These are phyloP conservation scores for Schizopora paradoxa DNA, from an alignment of 1,284 basidiomycete species.

Conservation along the genomic window DNA sequence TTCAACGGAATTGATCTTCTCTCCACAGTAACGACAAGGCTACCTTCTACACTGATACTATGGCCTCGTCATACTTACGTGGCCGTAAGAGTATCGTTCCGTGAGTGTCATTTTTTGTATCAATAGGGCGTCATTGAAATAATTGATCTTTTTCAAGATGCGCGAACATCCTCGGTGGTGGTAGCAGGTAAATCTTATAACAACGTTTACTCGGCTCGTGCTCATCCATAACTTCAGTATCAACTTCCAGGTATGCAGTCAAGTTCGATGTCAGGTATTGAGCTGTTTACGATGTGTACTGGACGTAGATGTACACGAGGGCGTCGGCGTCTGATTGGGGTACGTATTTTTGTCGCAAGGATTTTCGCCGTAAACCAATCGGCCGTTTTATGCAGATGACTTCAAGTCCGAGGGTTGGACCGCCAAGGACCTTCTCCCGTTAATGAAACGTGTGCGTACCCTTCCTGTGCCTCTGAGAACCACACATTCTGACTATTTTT, in stretches of 20 bases:
- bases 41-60: conserved; percentile 62
- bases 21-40: conserved; percentile 60
- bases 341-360: conserved; percentile 25
- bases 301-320: conserved; percentile 56
- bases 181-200: conserved; percentile 39
- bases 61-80: conserved; percentile 51
- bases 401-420: conserved; percentile 70
- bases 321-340: conserved; percentile 69
- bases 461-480: background rate
- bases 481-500: background rate
- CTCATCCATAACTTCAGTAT: conserved; percentile 38
- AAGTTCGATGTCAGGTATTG: no score
- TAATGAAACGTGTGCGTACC: conserved; percentile 66
- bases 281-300: background rate
- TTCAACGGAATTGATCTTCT: conserved; percentile 7
- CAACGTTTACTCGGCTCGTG: background rate
- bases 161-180: conserved; percentile 61
- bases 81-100: conserved; percentile 64
- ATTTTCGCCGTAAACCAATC: background rate
- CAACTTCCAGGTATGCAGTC: conserved; percentile 60
- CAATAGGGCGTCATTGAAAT: conserved; percentile 3
- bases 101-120: conserved; percentile 32
- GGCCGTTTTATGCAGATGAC: conserved; percentile 42
- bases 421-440: conserved; percentile 57
- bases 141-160: conserved; percentile 36